Conservation (phyloP, 495 filamentous ascomycete species). For the Aspergillus haitiensis region DNA sequence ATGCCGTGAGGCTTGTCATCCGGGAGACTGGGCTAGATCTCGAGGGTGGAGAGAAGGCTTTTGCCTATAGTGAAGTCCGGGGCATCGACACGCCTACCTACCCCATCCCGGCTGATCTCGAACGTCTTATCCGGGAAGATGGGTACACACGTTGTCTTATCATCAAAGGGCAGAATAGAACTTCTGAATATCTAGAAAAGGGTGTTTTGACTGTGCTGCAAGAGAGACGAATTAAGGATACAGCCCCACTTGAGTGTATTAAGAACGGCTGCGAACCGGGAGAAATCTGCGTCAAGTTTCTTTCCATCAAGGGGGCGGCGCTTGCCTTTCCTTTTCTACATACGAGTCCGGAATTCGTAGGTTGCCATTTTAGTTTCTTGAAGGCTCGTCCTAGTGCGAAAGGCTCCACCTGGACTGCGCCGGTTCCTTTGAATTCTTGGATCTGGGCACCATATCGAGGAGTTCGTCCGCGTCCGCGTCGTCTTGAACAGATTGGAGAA, state of each 20-base stretch:
- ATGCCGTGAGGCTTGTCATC: slow-evolving; percentile 26
- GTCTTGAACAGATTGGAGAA: no score
- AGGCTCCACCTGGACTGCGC: no score
- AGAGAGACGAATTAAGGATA: no score
- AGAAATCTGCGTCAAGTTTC: slow-evolving; percentile 28
- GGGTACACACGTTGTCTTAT: slow-evolving; percentile 35
- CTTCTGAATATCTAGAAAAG: slow-evolving; percentile 4
- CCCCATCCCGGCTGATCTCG: slow-evolving; percentile 25
- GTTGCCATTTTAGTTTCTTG: slow-evolving; percentile 25
- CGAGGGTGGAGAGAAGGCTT: not conserved
- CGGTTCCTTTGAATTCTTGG: no score
- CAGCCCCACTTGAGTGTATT: slow-evolving; percentile 23
- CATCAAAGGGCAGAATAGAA: slow-evolving; percentile 7
- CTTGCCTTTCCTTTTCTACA: slow-evolving; percentile 22
- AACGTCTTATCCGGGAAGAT: slow-evolving; percentile 21
- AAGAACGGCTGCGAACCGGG: slow-evolving; percentile 19
- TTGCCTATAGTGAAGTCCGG: slow-evolving; percentile 20
- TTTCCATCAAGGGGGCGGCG: slow-evolving; percentile 33
- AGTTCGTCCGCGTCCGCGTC: no score
- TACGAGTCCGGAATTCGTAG: slow-evolving; percentile 13
- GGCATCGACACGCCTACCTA: slow-evolving; percentile 38
- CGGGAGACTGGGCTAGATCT: slow-evolving; percentile 19
- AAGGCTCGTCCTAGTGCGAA: not conserved
- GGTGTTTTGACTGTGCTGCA: not conserved
- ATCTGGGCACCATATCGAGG: no score